Base-by-base conservation (phyloP, 148 eudicot species). In the Bassia scoparia region DNA sequence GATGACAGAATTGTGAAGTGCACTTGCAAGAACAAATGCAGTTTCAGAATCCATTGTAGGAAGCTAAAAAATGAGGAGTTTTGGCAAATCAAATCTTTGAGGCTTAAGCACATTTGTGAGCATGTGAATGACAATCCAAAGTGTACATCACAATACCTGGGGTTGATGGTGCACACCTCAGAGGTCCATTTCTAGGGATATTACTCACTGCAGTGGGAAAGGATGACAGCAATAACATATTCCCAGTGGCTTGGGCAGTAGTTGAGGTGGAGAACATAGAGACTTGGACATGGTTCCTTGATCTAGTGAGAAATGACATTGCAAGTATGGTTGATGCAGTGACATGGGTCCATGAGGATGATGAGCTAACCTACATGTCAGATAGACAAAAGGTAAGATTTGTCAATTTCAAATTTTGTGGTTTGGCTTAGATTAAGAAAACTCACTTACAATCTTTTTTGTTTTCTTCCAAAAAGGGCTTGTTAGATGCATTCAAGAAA, bases 321-420 rank as follows among this genome's bases (percentile, higher is more conserved):
- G 72, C 6, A 16, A 13, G 8, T 0, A 21, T 31, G 1, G 69
- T 14, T 4, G 16, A 61, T 21, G 60, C 4, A 0, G 18, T 59
- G 3, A 59, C 62, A 2, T 59, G 62, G 62, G 7, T 59, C 18
- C 62, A 59, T 59, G 62, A 29, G 20, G 5, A 56, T 3, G 24
- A 26, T 56, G 61, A 56, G 24, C 15, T 31, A 0, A 31, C 72
- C 15, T 76, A 48, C 20, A 76, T 69, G 68, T 69, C 38, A 10
- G 62, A 76, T 10, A 69, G 61, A 27, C 74, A 76, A 50, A 76
- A 76, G 68, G 78, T 71, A 43, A 41, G 4, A 1, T 0, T 34
- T 37, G 6, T n/a, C 3, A 1, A 0, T 13, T 0, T 3, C 53
- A 2, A 12, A 23, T 0, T 13, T 21, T n/a, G n/a, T n/a, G n/a